Evolutionary conservation across 2,329 filamentous ascomycete species (phyloP).

Genomic region (Hypoxylon sp.): DNA sequence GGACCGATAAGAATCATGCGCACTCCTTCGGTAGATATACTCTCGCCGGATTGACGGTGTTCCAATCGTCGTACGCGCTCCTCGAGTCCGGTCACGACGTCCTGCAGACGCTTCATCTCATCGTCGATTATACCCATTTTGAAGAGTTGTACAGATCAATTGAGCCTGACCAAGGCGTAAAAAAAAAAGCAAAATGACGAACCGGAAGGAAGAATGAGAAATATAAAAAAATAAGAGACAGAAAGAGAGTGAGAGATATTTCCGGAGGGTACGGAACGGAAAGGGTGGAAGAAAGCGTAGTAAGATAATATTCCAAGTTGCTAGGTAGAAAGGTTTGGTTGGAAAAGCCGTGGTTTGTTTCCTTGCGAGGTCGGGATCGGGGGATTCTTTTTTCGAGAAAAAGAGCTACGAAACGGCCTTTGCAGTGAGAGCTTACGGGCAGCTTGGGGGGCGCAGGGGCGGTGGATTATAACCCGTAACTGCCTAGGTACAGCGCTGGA

Average conservation of each 20-base stretch:
- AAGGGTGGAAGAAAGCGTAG: conserved; percentile 23
- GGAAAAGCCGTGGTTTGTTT: conserved; percentile 19
- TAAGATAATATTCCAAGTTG: conserved; percentile 32
- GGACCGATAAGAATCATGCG: conserved; percentile 98
- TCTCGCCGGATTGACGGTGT: conserved; percentile 68
- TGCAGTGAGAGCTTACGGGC: conserved; percentile 24
- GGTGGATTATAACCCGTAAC: neutral
- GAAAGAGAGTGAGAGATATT: conserved; percentile 32
- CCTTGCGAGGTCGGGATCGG: conserved; percentile 40
- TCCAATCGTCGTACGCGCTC: conserved; percentile 87
- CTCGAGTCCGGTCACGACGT: conserved; percentile 84
- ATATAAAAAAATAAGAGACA: conserved; percentile 23
- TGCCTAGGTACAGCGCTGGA: conserved; percentile 14
- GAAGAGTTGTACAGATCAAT: conserved; percentile 36
- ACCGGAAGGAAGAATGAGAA: conserved; percentile 29
- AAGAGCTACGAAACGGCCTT: no score
- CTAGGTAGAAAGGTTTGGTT: conserved; percentile 17
- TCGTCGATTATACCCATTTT: conserved; percentile 90
- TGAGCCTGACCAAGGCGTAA: conserved; percentile 41
- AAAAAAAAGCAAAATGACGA: conserved; percentile 33
- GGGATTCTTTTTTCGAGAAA: conserved; percentile 37
- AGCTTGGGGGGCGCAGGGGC: neutral
- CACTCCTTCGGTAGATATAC: conserved; percentile 70
- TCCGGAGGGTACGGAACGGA: no score
- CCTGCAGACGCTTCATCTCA: conserved; percentile 84